Conservation (phyloP, 495 filamentous ascomycete species). For the Daldinia grandis region DNA sequence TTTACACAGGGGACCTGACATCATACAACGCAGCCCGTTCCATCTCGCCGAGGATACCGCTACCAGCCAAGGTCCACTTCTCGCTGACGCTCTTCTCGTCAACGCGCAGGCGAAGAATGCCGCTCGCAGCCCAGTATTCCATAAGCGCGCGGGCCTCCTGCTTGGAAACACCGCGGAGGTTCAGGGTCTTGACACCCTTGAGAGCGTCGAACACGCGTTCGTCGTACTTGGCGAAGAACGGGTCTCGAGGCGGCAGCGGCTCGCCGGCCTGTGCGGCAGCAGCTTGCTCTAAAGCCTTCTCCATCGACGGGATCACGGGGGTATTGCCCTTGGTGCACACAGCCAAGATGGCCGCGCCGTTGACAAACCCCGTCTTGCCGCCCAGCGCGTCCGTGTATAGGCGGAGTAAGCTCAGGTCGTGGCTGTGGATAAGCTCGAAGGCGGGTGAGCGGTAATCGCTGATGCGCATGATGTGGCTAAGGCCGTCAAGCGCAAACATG, state of each 20-base stretch:
- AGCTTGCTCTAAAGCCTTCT: constrained; percentile 68
- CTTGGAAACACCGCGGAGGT: constrained; percentile 71
- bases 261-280: constrained; percentile 48
- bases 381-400: constrained; percentile 76
- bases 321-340: constrained; percentile 74
- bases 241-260: constrained; percentile 64
- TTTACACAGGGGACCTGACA: constrained; percentile 20
- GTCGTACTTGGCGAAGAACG: constrained; percentile 72
- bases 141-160: constrained; percentile 80
- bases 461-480: constrained; percentile 78
- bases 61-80: constrained; percentile 84
- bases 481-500: constrained; percentile 78
- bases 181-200: constrained; percentile 56
- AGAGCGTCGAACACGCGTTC: constrained; percentile 69
- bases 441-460: constrained; percentile 74
- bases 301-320: constrained; percentile 67
- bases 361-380: constrained; percentile 66
- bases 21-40: constrained; percentile 64
- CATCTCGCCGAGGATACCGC: constrained; percentile 86
- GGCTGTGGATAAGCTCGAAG: constrained; percentile 81
- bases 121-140: constrained; percentile 93
- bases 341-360: constrained; percentile 81
- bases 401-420: constrained; percentile 80
- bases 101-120: constrained; percentile 73
- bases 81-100: constrained; percentile 79